Conservation (phyloP, 371 early-diverging fungal genomes). For the Mortierella sp. region DNA sequence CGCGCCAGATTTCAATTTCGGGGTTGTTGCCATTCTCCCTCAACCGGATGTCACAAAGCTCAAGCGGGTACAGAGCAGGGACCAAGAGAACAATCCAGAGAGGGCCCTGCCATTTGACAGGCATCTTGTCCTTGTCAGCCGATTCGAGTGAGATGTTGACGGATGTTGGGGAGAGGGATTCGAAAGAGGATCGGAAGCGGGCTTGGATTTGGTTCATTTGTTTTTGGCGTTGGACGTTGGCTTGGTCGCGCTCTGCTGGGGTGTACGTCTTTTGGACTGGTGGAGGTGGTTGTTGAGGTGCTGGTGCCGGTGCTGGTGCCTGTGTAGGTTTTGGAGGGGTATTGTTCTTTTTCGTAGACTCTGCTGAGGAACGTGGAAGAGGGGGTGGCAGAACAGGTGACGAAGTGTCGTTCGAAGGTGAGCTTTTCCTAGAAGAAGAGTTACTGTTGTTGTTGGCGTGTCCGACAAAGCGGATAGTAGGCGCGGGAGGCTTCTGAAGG, state of each 20-base stretch:
- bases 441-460: constrained; percentile 19
- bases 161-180: constrained; percentile 45
- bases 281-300: not conserved
- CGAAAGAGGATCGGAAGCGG: constrained; percentile 63
- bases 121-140: constrained; percentile 20
- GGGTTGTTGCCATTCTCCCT: constrained; percentile 58
- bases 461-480: constrained; percentile 67
- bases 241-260: constrained; percentile 36
- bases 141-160: constrained; percentile 40
- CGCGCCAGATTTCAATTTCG: constrained; percentile 60
- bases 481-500: constrained; percentile 69
- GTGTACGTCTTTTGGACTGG: constrained; percentile 20
- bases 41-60: constrained; percentile 65
- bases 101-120: constrained; percentile 45
- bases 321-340: not conserved
- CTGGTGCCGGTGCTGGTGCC: not conserved
- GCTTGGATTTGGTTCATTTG: constrained; percentile 62
- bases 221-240: constrained; percentile 52
- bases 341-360: not conserved
- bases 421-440: not conserved
- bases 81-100: constrained; percentile 56
- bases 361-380: not conserved
- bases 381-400: not conserved
- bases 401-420: not conserved
- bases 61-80: constrained; percentile 65